These are phyloP conservation scores for Nicotiana benthamiana DNA, from an alignment of 257 asterid genomes.

Conservation along the genomic window DNA sequence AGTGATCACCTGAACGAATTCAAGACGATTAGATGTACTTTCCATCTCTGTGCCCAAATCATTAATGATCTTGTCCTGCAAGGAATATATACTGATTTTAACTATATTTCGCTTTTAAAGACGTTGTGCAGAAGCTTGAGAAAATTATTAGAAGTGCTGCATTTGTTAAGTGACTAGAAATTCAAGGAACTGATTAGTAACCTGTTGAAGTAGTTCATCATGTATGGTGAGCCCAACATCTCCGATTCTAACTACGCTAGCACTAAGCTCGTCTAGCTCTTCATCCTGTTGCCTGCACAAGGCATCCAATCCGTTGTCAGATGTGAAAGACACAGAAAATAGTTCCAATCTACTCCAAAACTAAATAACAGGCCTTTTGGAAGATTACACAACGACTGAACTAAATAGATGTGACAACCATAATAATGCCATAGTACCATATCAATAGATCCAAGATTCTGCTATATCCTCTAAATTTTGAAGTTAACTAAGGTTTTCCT, in stretches of 20 bases:
- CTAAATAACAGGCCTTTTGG: not conserved
- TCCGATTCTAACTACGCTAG: conserved; percentile 84
- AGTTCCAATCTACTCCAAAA: not conserved
- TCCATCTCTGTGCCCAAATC: conserved; percentile 93
- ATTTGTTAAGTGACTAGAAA: not conserved
- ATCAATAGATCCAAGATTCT: not conserved
- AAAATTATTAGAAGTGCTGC: not conserved
- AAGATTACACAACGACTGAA: not conserved
- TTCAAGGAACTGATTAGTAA: conserved; percentile 13
- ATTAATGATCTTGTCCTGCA: conserved; percentile 76
- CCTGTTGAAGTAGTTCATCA: conserved; percentile 94
- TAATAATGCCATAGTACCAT: not conserved
- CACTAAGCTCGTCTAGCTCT: conserved; percentile 83
- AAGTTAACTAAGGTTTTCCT: not conserved
- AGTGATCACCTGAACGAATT: conserved; percentile 77
- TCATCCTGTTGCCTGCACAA: conserved; percentile 65
- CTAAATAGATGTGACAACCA: not conserved
- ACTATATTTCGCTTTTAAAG: not conserved
- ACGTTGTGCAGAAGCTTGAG: not conserved
- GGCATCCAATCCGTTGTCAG: conserved; percentile 4
- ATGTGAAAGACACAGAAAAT: not conserved
- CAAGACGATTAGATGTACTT: conserved; percentile 91
- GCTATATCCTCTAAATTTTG: not conserved
- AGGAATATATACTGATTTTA: not conserved
- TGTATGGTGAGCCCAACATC: conserved; percentile 96